These are phyloP conservation scores for Aspergillus spinulosporus DNA, from an alignment of 2,329 filamentous ascomycete species.

Conservation along the genomic window DNA sequence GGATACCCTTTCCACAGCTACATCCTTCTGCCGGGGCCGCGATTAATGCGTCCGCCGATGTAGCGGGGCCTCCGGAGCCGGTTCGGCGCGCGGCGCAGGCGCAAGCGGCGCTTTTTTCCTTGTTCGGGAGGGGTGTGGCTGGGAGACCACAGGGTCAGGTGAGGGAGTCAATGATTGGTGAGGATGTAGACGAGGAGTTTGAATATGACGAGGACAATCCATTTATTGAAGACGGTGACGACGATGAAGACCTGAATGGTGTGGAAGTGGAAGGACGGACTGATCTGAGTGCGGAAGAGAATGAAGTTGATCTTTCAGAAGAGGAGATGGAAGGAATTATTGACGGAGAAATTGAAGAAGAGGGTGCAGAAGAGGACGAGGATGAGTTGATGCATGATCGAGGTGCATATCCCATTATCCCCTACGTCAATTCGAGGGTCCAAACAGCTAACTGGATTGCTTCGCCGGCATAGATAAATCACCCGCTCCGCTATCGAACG, in stretches of 20 bases:
- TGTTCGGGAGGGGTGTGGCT: slow-evolving; percentile 20
- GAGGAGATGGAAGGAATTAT: slow-evolving; percentile 19
- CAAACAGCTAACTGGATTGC: not conserved
- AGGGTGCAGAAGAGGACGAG: slow-evolving; percentile 25
- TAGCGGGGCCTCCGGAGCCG: slow-evolving; percentile 4
- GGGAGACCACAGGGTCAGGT: slow-evolving; percentile 8
- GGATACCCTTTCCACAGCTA: slow-evolving; percentile 30
- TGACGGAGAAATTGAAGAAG: slow-evolving; percentile 26
- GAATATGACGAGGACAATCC: slow-evolving; percentile 20
- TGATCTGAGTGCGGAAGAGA: slow-evolving; percentile 19
- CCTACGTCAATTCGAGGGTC: too few species aligned
- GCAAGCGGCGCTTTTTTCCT: slow-evolving; percentile 26
- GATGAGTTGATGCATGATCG: slow-evolving; percentile 40
- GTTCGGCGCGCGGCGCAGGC: slow-evolving; percentile 22
- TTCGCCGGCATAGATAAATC: slow-evolving; percentile 31
- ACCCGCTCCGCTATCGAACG: slow-evolving; percentile 39
- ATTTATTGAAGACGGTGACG: slow-evolving; percentile 23
- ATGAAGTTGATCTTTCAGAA: slow-evolving; percentile 24
- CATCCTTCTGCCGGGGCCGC: slow-evolving; percentile 31
- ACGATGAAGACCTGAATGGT: slow-evolving; percentile 17
- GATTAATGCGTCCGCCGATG: slow-evolving; percentile 17
- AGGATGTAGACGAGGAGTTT: slow-evolving; percentile 20
- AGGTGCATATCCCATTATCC: slow-evolving; percentile 22
- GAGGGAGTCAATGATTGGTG: slow-evolving; percentile 10
- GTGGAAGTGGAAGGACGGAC: slow-evolving; percentile 12